Base-by-base conservation (phyloP, 225 moss, liverwort and hornwort genomes). In the Physcomitrium patens region DNA sequence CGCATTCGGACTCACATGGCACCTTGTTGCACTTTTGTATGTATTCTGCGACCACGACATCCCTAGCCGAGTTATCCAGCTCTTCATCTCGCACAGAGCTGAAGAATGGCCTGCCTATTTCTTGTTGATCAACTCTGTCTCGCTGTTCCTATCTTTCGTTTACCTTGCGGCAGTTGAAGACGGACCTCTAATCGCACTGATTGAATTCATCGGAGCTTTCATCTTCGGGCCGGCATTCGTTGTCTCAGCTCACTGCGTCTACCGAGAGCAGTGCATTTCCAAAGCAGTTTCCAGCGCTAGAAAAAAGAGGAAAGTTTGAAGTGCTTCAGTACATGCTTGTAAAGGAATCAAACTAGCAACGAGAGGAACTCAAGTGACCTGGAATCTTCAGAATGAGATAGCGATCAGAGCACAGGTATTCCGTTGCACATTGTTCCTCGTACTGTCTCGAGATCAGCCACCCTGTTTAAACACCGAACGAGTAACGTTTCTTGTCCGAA, bases 241-340 rank as follows among this genome's bases (percentile, higher is more conserved):
- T 1, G 57, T 86, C 46, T 89, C 89, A 12, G 24, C 42, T 4
- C 86, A 89, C 69, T 84, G 77, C 50, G 84, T 80, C 24, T 86
- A 79, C 75, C 79, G 84, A 22, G 89, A 89, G 77, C 89, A 86
- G 62, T 54, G 57, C 67, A 86, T 86, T 70, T 86, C 86, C 43
- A 76, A 82, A 64, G 45, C 74, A 17, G 79, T 73, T 28, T 69
- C 72, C n/a, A 51, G 37, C 20, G 63, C 49, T 31, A 58, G 41
- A 23, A 51, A 13, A 70, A 84, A 81, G 76, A 70, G 78, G 67
- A 63, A 79, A 46, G 78, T 81, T 3, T 83, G 68, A 83, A 58
- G 20, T 45, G 23, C 31, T 26, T 28, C 72, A 49, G 59, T 55
- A 57, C 65, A 58, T 66, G 59, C 66, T 59, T 4, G 43, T 60